Evolutionary conservation across 1,284 basidiomycete species (phyloP).

Genomic region (Sporisorium graminicola): DNA sequence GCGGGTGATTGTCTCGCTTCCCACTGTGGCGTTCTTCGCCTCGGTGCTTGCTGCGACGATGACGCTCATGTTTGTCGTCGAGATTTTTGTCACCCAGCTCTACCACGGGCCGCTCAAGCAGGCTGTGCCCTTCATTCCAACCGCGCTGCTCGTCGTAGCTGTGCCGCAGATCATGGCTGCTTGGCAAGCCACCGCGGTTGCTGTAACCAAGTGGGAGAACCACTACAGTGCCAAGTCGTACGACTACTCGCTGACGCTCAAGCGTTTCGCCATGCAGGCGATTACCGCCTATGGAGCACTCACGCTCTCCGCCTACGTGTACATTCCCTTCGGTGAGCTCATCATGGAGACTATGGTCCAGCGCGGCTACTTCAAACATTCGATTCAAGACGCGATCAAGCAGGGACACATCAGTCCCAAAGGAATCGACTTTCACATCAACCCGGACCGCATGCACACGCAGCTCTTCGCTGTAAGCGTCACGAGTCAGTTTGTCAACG

Average conservation of each 20-base stretch:
- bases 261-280: slow-evolving; percentile 88
- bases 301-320: slow-evolving; percentile 65
- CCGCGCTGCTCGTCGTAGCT: slow-evolving; percentile 82
- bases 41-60: slow-evolving; percentile 75
- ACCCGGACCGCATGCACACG: slow-evolving; percentile 79
- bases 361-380: slow-evolving; percentile 58
- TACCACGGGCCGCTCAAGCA: slow-evolving; percentile 85
- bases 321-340: slow-evolving; percentile 68
- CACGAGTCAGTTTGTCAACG: slow-evolving; percentile 88
- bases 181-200: slow-evolving; percentile 79
- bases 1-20: slow-evolving; percentile 80
- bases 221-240: slow-evolving; percentile 79
- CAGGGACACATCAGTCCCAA: slow-evolving; percentile 50
- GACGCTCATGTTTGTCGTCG: slow-evolving; percentile 69
- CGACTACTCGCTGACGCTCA: slow-evolving; percentile 85
- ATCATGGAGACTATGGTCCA: slow-evolving; percentile 62
- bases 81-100: slow-evolving; percentile 67
- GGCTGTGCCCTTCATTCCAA: slow-evolving; percentile 82
- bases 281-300: slow-evolving; percentile 82
- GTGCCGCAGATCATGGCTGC: slow-evolving; percentile 86
- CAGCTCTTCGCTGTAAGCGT: slow-evolving; percentile 96
- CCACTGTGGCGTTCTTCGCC: slow-evolving; percentile 83
- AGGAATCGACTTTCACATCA: slow-evolving; percentile 70
- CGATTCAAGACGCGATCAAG: slow-evolving; percentile 49
- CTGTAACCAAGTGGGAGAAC: slow-evolving; percentile 85